Conservation (phyloP, 768 basidiomycete genomes). For the Austroboletus festivus region DNA sequence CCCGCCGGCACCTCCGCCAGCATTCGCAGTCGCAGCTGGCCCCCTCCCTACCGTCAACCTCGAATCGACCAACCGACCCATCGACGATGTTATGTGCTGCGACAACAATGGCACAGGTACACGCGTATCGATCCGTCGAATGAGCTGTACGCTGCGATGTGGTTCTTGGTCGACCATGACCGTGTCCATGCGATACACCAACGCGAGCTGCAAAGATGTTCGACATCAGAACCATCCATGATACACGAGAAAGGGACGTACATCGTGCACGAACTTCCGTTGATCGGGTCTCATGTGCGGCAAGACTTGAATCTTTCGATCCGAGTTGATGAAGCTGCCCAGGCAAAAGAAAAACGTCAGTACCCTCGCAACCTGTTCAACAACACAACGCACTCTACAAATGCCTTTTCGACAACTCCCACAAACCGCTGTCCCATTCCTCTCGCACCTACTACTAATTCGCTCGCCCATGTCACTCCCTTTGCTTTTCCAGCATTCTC, state of each 20-base stretch:
- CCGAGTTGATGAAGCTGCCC: conserved; percentile 62
- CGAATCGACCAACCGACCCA: conserved; percentile 63
- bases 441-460: conserved; percentile 58
- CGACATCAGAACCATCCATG: not conserved
- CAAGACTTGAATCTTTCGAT: conserved; percentile 65
- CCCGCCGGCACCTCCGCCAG: not conserved
- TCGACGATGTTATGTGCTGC: conserved; percentile 33
- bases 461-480: conserved; percentile 53
- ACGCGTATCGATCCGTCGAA: conserved; percentile 79
- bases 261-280: conserved; percentile 80
- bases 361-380: too few species aligned
- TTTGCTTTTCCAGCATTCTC: conserved; percentile 29
- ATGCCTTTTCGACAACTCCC: conserved; percentile 70
- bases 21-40: not conserved
- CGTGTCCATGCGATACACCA: conserved; percentile 77
- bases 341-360: not conserved
- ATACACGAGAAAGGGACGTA: conserved; percentile 32
- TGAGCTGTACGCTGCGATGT: conserved; percentile 76
- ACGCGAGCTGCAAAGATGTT: conserved; percentile 61
- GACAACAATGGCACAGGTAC: conserved; percentile 74
- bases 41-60: conserved; percentile 28
- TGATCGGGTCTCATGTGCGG: conserved; percentile 79
- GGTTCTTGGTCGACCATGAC: conserved; percentile 93
- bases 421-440: conserved; percentile 57
- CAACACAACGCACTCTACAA: conserved; percentile 64